These are phyloP conservation scores for Thalassiosira mediterranea DNA, from an alignment of 352 stramenopile species.

Conservation along the genomic window DNA sequence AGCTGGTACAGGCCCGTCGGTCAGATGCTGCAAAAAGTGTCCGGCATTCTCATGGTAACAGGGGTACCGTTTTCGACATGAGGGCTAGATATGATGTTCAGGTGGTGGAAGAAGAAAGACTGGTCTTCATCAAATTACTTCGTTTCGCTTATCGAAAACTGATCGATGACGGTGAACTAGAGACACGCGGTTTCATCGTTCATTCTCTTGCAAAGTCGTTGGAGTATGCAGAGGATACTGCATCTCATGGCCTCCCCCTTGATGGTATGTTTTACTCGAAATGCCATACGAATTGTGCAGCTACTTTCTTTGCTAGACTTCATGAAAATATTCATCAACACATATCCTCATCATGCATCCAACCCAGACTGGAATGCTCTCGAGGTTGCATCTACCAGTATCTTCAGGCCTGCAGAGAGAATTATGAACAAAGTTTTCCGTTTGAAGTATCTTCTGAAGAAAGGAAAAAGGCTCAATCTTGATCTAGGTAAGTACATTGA, in stretches of 20 bases:
- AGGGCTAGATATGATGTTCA: not conserved
- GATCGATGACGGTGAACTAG: slow-evolving; percentile 52
- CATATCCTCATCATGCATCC: too few species aligned
- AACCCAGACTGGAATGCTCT: slow-evolving; percentile 52
- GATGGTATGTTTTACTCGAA: too few species aligned
- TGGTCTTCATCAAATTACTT: not conserved
- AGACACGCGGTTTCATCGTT: slow-evolving; percentile 35
- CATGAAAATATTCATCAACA: too few species aligned
- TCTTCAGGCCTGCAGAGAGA: slow-evolving; percentile 11
- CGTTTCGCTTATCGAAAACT: slow-evolving; percentile 35
- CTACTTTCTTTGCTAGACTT: too few species aligned
- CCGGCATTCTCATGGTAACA: too few species aligned
- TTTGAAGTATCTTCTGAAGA: slow-evolving; percentile 10
- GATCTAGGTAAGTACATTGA: too few species aligned
- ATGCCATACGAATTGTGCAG: too few species aligned
- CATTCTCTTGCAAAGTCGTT: slow-evolving; percentile 51
- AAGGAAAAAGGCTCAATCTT: too few species aligned
- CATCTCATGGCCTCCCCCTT: slow-evolving; percentile 44
- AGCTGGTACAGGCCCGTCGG: too few species aligned
- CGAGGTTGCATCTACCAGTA: slow-evolving; percentile 6
- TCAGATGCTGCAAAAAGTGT: too few species aligned
- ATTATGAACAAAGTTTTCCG: slow-evolving; percentile 15
- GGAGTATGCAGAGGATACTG: slow-evolving; percentile 53
- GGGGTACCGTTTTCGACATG: not conserved
- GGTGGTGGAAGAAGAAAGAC: not conserved